Conservation (phyloP, 202 grass and related monocot genomes). For the Sporobolus alterniflorus region DNA sequence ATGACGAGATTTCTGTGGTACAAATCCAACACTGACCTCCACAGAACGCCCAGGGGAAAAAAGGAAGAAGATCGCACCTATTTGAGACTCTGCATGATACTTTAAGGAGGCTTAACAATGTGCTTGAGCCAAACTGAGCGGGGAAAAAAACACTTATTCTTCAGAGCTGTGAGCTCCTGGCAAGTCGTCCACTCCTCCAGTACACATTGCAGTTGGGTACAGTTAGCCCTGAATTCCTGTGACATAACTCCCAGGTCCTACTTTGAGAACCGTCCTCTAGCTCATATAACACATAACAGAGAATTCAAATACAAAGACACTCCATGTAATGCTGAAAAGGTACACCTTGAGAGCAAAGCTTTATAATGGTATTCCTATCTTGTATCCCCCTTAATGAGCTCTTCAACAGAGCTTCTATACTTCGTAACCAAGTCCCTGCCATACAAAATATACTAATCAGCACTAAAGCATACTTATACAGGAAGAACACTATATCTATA, state of each 20-base stretch:
- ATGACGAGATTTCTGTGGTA: neutral
- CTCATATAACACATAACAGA: neutral
- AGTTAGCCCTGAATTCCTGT: neutral
- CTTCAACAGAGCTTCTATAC: conserved; percentile 51
- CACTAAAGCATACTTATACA: neutral
- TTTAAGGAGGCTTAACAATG: neutral
- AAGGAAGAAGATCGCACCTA: neutral
- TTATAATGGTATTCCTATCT: neutral
- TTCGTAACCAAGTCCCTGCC: conserved; percentile 50
- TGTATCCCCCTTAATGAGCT: conserved; percentile 39
- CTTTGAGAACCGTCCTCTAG: neutral
- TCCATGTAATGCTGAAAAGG: neutral
- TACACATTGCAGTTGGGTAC: neutral
- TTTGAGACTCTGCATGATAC: neutral
- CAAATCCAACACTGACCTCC: neutral
- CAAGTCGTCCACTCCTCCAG: neutral
- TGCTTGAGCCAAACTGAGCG: neutral
- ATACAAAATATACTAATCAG: conserved; percentile 11
- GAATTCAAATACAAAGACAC: neutral
- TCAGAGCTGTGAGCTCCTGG: too few relatives aligned
- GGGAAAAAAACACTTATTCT: neutral
- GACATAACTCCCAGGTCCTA: neutral
- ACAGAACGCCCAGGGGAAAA: neutral
- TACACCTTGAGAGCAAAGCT: neutral
- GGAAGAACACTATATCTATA: neutral